Base-by-base conservation (phyloP, 2,329 filamentous ascomycete species). In the Geosmithia morbida region DNA sequence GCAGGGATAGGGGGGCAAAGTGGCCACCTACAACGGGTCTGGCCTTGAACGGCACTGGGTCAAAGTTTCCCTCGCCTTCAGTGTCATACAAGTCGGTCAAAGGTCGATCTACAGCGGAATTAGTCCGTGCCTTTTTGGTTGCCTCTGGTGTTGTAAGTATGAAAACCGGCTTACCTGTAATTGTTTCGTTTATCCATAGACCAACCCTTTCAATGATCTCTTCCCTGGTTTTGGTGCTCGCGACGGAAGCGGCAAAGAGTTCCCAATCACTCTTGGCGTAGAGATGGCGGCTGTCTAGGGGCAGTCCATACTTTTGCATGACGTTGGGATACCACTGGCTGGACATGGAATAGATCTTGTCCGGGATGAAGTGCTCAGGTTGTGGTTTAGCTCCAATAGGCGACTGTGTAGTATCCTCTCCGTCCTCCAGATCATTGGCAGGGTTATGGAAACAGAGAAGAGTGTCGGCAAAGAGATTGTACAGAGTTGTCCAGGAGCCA, bases 201-300 rank as follows among this genome's bases (percentile, higher is more conserved):
- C 85, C 85, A 41, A 92, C 82, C 17, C 78, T 75, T 50, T 86
- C 73, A 37, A 92, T 66, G 46, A 94, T 87, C 59, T 84, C 77
- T 2, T 73, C 71, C 47, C 87, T 74, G 1, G 84, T 83, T 49
- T 72, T 66, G 59, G 76, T 75, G 54, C 79, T 80, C 3, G 85
- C 77, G 5, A 94, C 83, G 2, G 87, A 85, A 44, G 87, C 87
- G 0, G 86, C 85, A 61, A 92, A 89, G 61, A 94, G 88, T 56
- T 92, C 83, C 87, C 87, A 94, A 64, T 94, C 87, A 29, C 83
- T 87, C 66, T 94, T 94, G 33, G 86, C 83, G 62, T 92, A 92
- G 2, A 90, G 63, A 61, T 92, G 86, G 42, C 87, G 77, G 54
- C 77, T 84, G 63, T 94, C 87, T 7, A 94, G 74, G 0, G 87